These are phyloP conservation scores for Polygonum aviculare DNA, from an alignment of 148 eudicot species.

Conservation along the genomic window DNA sequence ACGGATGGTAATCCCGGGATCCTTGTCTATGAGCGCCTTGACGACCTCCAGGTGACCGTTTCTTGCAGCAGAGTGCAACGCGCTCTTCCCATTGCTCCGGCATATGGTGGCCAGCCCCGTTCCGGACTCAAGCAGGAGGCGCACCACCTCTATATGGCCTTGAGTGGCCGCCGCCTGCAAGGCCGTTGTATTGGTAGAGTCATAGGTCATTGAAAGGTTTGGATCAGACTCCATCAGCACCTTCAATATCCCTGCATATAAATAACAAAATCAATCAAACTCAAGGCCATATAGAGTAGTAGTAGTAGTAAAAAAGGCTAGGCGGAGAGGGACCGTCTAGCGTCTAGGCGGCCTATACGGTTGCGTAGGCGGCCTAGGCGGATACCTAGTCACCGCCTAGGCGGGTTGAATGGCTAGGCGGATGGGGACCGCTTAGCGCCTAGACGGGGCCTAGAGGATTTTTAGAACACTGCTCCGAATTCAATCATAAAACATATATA, in stretches of 20 bases:
- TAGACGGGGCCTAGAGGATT: too few relatives aligned
- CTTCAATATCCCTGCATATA: slow-evolving; percentile 34
- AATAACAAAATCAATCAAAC: too few relatives aligned
- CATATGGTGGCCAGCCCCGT: slow-evolving; percentile 32
- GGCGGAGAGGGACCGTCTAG: too few relatives aligned
- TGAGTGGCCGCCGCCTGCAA: slow-evolving; percentile 38
- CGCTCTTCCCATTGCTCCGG: slow-evolving; percentile 34
- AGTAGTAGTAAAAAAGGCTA: too few relatives aligned
- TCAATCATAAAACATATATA: too few relatives aligned
- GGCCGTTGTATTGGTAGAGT: slow-evolving; percentile 39
- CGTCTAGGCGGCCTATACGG: too few relatives aligned
- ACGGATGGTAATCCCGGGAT: slow-evolving; percentile 24
- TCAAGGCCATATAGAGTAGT: too few relatives aligned
- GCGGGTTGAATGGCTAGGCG: too few relatives aligned
- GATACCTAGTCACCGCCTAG: too few relatives aligned
- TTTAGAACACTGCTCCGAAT: too few relatives aligned
- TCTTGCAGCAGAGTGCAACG: slow-evolving; percentile 47
- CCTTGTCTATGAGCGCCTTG: slow-evolving; percentile 36
- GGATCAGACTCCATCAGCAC: slow-evolving; percentile 34
- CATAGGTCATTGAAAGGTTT: slow-evolving; percentile 37
- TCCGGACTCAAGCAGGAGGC: slow-evolving; percentile 33
- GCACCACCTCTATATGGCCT: slow-evolving; percentile 43
- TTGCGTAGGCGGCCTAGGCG: too few relatives aligned
- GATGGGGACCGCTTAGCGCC: too few relatives aligned
- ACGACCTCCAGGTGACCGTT: slow-evolving; percentile 43